phyloP scores from a whole-genome alignment of 2,329 filamentous ascomycete genomes.

The Penicillium fuscoglaucum region DNA sequence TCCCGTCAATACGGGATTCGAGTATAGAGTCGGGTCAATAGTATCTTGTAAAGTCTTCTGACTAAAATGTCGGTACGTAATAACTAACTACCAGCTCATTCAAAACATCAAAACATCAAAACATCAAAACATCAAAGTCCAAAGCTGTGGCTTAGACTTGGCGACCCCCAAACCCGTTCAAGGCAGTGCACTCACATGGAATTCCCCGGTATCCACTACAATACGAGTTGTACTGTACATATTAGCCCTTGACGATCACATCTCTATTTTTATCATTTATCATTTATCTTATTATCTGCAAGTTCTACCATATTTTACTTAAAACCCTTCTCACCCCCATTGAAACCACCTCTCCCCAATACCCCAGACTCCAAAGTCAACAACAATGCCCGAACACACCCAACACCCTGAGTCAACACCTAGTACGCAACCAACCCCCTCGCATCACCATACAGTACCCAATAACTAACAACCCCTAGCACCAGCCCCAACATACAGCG shows the following conservation, averaged over 20 bases:
- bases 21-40: not conserved
- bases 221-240: not conserved
- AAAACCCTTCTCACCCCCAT: not conserved
- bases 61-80: not conserved
- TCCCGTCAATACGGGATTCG: not conserved
- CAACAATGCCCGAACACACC: not conserved
- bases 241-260: not conserved
- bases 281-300: not conserved
- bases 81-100: no score
- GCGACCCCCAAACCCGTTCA: not conserved
- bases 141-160: not conserved
- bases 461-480: not conserved
- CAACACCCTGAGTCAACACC: not conserved
- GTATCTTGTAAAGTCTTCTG: not conserved
- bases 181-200: not conserved
- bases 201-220: not conserved
- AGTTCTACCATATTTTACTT: not conserved
- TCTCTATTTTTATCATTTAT: not conserved
- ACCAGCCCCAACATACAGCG: conserved; percentile 2
- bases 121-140: no score
- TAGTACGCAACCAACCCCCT: not conserved
- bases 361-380: not conserved
- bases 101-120: not conserved
- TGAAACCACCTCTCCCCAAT: not conserved
- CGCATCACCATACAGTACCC: not conserved